Base-by-base conservation (phyloP, 768 basidiomycete genomes). In the Infundibulicybe gibba region DNA sequence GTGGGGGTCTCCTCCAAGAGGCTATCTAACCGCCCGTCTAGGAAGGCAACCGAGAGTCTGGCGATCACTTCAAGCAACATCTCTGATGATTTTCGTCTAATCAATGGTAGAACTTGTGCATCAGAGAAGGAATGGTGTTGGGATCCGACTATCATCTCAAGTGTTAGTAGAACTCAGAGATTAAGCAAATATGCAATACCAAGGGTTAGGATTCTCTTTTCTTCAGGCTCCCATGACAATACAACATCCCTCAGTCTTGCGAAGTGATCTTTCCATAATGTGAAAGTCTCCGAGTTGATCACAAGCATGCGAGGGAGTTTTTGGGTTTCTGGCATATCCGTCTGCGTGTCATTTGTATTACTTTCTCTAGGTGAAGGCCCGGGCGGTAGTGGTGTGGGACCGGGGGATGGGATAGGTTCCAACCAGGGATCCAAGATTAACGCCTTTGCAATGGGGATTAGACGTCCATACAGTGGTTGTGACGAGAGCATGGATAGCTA, bases 361-460 rank as follows among this genome's bases (percentile, higher is more conserved):
- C 46, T 47, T 37, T 37, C 25, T 15, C 39, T 19, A 15, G 53
- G 41, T 19, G 53, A 32, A 17, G 43, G 17, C 16, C 44, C 11
- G 37, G 39, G 19, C 43, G 48, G 40, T 16, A 63, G 49, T 31
- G 74, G 73, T 16, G 59, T 49, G 10, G 74, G 82, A 3, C 80
- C 82, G 25, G 80, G 86, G 33, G 71, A 61, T 6, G 83, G 75
- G 17, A 90, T 57, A 14, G 90, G 87, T 47, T 92, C 88, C 6
- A 92, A 64, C 90, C 91, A 93, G 15, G 91, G 91, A 63, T 94
- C 91, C 14, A 90, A 74, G 16, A 85, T 70, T 16, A 93, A 58
- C 8, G 75, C 79, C 40, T 77, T 75, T 5, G 68, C 62, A 42
- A 87, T 64, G 0, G 83, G 83, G 45, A 91, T 69, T 2, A 55